These are phyloP conservation scores for Porcisia hertigi DNA, from an alignment of 208 protist genomes.

Conservation along the genomic window DNA sequence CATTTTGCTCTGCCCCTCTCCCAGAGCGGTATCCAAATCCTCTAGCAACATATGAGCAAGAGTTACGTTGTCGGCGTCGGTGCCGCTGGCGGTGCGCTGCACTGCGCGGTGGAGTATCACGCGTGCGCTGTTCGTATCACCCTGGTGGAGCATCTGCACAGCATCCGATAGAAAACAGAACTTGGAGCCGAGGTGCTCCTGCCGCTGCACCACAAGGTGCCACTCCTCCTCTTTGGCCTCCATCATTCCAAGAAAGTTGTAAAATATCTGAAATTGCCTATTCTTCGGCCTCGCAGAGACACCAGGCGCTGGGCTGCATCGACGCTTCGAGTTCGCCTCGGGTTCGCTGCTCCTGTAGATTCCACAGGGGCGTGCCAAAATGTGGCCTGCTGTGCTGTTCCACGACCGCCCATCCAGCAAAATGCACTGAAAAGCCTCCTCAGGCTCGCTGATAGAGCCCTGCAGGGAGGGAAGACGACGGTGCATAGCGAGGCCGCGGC, in stretches of 20 bases:
- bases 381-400: slow-evolving; percentile 44
- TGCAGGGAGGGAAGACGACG: slow-evolving; percentile 33
- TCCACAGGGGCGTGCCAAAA: slow-evolving; percentile 64
- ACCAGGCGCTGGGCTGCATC: not conserved
- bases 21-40: slow-evolving; percentile 36
- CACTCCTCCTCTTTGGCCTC: slow-evolving; percentile 67
- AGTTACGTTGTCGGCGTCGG: slow-evolving; percentile 32
- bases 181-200: slow-evolving; percentile 46
- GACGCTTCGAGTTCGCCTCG: not conserved
- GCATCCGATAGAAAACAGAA: slow-evolving; percentile 62
- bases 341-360: slow-evolving; percentile 15
- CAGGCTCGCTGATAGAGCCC: not conserved
- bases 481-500: slow-evolving; percentile 47
- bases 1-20: slow-evolving; percentile 8
- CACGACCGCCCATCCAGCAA: slow-evolving; percentile 55
- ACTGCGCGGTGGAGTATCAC: slow-evolving; percentile 25
- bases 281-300: not conserved
- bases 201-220: slow-evolving; percentile 66
- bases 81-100: slow-evolving; percentile 1
- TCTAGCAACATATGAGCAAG: slow-evolving; percentile 52
- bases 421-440: slow-evolving; percentile 44
- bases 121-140: slow-evolving; percentile 34
- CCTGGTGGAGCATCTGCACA: slow-evolving; percentile 59
- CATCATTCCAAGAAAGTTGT: slow-evolving; percentile 51
- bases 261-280: slow-evolving; percentile 42